A percentile compares a stretch with the other conserved stretches of the same genome.
Conservation (phyloP, 345 rosid genomes). For the Raphanus raphanistrum region DNA sequence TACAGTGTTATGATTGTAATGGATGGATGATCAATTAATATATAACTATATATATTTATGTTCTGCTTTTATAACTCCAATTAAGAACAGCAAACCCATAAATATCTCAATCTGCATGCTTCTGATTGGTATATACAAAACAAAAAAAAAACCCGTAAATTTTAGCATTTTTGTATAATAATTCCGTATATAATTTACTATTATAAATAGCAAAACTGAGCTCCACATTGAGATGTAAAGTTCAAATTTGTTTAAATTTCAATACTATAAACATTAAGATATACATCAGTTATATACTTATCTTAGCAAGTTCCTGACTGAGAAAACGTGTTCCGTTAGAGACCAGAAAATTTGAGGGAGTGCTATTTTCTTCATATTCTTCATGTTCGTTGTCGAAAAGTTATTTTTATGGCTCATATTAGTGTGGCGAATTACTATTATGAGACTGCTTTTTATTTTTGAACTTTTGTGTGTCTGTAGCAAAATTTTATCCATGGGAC, state of each 20-base stretch:
- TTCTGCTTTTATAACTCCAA: conserved; percentile 16
- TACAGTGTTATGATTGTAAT: conserved; percentile 15
- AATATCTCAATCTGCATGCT: conserved; percentile 6
- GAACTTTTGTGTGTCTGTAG: conserved; percentile 10
- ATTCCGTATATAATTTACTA: not conserved
- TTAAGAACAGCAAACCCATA: not conserved
- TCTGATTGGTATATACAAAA: not conserved
- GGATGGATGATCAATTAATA: not conserved
- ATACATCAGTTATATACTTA: not conserved
- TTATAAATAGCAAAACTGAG: not conserved
- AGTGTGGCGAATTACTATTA: not conserved
- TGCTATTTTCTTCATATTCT: not conserved
- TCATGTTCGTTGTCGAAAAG: not conserved
- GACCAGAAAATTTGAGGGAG: not conserved
- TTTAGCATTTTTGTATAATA: not conserved
- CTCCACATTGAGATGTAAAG: not conserved
- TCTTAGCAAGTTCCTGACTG: not conserved
- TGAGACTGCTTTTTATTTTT: conserved; percentile 16
- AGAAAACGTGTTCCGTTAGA: conserved; percentile 10
- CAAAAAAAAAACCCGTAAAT: not conserved
- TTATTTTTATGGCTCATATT: conserved; percentile 1
- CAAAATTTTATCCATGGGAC: conserved; percentile 18
- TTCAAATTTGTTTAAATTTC: too few species aligned
- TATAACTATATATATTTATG: not conserved
- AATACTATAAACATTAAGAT: not conserved